These are phyloP conservation scores for Alloascoidea hylecoeti DNA, from an alignment of 805 yeast species.

Conservation along the genomic window DNA sequence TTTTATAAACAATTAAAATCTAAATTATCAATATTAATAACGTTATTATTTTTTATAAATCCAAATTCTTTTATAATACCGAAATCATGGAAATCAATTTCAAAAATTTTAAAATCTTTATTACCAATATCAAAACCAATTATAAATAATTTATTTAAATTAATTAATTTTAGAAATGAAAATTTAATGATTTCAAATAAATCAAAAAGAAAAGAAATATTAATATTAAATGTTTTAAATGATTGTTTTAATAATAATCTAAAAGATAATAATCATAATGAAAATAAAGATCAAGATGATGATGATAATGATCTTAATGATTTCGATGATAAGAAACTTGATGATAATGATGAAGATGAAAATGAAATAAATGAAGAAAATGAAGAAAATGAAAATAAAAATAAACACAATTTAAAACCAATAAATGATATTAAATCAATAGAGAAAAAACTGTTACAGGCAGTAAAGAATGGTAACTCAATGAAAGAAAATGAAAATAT, in stretches of 20 bases:
- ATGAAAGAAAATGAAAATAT: too few relatives aligned
- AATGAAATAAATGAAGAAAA: background rate
- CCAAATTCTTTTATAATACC: slow-evolving; percentile 7
- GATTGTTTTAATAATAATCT: background rate
- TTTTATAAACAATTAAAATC: background rate
- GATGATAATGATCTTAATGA: background rate
- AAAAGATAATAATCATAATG: background rate
- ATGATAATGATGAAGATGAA: background rate
- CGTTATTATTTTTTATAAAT: slow-evolving; percentile 4
- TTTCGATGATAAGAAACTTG: background rate
- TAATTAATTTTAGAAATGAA: background rate
- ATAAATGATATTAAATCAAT: too few relatives aligned
- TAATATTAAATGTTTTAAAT: background rate
- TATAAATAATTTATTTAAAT: background rate
- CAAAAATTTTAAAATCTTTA: background rate
- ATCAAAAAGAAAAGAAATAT: background rate
- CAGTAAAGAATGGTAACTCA: too few relatives aligned
- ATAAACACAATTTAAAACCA: too few relatives aligned
- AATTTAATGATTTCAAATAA: background rate
- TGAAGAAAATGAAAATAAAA: background rate
- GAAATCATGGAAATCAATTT: slow-evolving; percentile 5
- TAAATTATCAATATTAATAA: slow-evolving; percentile 3
- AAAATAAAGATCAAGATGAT: background rate
- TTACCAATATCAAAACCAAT: background rate
- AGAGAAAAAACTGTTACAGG: too few relatives aligned